Conservation (phyloP, 2,329 filamentous ascomycete species). For the Nemania abortiva region DNA sequence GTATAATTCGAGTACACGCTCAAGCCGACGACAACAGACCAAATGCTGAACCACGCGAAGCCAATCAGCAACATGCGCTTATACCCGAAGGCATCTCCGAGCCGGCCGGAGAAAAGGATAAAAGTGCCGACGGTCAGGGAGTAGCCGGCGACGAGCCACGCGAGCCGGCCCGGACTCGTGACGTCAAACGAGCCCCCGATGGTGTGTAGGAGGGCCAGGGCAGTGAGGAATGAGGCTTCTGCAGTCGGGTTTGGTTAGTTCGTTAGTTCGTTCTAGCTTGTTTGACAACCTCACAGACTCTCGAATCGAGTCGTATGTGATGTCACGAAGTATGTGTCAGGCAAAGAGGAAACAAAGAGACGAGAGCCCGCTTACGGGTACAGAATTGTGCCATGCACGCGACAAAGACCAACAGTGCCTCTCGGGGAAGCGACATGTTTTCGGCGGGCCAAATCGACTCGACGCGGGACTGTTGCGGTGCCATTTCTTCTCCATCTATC, state of each 20-base stretch:
- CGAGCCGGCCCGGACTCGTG: conserved; percentile 54
- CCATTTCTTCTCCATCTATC: conserved; percentile 33
- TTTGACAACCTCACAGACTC: neutral
- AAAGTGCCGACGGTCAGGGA: conserved; percentile 63
- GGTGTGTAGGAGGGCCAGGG: conserved; percentile 50
- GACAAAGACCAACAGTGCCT: conserved; percentile 38
- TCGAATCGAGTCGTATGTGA: neutral
- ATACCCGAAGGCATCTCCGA: conserved; percentile 63
- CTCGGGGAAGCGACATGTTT: conserved; percentile 35
- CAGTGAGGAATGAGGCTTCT: conserved; percentile 38
- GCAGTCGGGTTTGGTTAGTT: conserved; percentile 12
- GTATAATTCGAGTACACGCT: conserved; percentile 55
- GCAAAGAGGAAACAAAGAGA: neutral
- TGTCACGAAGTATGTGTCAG: neutral
- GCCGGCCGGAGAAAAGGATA: conserved; percentile 61
- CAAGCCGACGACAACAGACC: conserved; percentile 59
- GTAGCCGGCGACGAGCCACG: conserved; percentile 62
- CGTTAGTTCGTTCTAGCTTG: neutral
- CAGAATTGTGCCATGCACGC: conserved; percentile 43
- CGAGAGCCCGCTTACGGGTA: conserved; percentile 36
- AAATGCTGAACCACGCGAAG: conserved; percentile 61
- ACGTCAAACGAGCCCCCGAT: conserved; percentile 58
- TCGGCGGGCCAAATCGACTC: conserved; percentile 40
- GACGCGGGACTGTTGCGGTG: conserved; percentile 32
- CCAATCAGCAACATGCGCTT: conserved; percentile 61